Conservation (phyloP, 2,329 filamentous ascomycete genomes). For the Onygenales sp. region DNA sequence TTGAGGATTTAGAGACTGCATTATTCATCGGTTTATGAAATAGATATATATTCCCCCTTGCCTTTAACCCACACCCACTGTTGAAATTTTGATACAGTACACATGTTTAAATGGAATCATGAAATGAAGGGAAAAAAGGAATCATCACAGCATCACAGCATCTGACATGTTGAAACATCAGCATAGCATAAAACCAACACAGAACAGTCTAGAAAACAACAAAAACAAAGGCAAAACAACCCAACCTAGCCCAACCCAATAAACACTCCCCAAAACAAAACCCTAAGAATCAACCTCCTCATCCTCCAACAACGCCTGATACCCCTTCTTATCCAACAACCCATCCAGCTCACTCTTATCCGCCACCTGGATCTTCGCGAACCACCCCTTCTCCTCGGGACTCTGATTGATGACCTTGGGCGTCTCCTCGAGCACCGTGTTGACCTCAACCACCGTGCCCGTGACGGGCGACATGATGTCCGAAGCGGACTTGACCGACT, state of each 20-base stretch:
- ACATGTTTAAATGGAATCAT: not conserved
- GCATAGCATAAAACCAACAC: not conserved
- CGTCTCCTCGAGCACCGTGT: conserved; percentile 69
- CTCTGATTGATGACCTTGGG: conserved; percentile 81
- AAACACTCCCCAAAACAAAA: too few species aligned
- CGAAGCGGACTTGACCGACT: conserved; percentile 97
- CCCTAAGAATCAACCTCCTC: conserved; percentile 23
- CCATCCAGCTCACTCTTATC: conserved; percentile 61
- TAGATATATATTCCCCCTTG: too few species aligned
- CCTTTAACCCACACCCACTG: conserved; percentile 5
- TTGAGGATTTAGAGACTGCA: too few species aligned
- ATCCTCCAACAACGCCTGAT: conserved; percentile 61
- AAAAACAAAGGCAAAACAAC: not conserved
- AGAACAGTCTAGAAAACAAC: not conserved
- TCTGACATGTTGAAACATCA: conserved; percentile 1
- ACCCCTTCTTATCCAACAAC: conserved; percentile 68
- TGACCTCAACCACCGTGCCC: conserved; percentile 67
- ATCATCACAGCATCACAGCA: not conserved
- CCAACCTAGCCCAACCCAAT: not conserved
- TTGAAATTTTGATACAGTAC: not conserved
- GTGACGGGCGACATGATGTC: conserved; percentile 86
- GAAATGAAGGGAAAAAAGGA: not conserved
- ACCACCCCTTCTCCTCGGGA: conserved; percentile 86
- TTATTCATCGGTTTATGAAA: too few species aligned
- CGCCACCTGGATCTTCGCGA: conserved; percentile 73